phyloP scores from a whole-genome alignment of 495 filamentous ascomycete genomes.

The Xylona heveae region DNA sequence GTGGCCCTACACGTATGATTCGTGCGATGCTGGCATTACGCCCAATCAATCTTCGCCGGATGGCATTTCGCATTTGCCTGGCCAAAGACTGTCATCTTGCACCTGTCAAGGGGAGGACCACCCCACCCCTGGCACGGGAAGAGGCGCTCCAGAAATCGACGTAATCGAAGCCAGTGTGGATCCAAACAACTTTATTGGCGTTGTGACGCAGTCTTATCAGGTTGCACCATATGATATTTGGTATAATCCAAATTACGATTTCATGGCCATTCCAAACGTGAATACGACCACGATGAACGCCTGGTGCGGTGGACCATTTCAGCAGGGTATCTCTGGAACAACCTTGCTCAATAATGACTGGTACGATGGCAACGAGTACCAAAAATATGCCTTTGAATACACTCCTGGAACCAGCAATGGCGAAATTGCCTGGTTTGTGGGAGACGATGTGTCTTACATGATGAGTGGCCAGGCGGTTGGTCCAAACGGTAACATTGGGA shows the following conservation, averaged over 20 bases:
- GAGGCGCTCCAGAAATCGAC: conserved; percentile 15
- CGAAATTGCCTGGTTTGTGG: conserved; percentile 13
- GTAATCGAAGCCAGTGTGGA: conserved; percentile 13
- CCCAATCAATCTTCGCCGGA: conserved; percentile 13
- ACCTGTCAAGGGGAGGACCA: conserved; percentile 14
- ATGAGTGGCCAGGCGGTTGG: conserved; percentile 11
- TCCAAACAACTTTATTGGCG: conserved; percentile 4
- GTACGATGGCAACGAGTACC: conserved; percentile 14
- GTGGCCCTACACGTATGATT: conserved; percentile 15
- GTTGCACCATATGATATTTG: conserved; percentile 15
- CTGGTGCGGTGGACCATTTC: conserved; percentile 12
- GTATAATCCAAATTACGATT: conserved; percentile 11
- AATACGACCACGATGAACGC: conserved; percentile 8
- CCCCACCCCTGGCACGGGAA: conserved; percentile 12
- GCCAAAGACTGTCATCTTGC: conserved; percentile 14
- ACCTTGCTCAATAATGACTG: conserved; percentile 14
- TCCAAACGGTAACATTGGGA: conserved; percentile 14
- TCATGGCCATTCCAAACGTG: conserved; percentile 10
- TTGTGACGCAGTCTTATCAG: conserved; percentile 13
- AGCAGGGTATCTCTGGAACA: conserved; percentile 13
- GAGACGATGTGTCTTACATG: conserved; percentile 9
- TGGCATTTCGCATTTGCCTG: conserved; percentile 11
- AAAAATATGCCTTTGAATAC: conserved; percentile 16
- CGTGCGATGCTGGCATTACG: conserved; percentile 15
- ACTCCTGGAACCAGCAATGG: conserved; percentile 9